phyloP scores from a whole-genome alignment of 306 rosid species.

The Gynostemma pentaphyllum region DNA sequence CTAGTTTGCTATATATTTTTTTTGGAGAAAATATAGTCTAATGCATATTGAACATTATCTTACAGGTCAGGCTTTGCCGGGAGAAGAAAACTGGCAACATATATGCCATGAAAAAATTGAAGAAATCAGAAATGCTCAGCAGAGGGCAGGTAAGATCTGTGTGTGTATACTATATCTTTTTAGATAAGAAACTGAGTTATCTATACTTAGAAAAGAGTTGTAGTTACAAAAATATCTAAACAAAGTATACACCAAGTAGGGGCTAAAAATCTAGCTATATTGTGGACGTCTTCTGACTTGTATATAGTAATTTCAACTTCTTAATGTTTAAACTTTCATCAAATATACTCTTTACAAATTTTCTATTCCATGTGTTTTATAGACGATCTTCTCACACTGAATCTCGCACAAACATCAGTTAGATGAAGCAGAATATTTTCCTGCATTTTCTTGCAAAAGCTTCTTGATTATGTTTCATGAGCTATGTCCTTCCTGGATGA shows the following conservation, averaged over 20 bases:
- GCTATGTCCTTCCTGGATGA: no score
- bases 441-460: not conserved
- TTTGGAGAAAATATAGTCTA: not conserved
- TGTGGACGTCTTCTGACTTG: no score
- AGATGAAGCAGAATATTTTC: not conserved
- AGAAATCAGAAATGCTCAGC: constrained; percentile 59
- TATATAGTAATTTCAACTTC: not conserved
- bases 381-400: not conserved
- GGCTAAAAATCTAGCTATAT: no score
- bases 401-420: not conserved
- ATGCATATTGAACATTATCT: constrained; percentile 4
- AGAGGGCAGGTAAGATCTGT: constrained; percentile 47
- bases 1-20: not conserved
- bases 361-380: not conserved
- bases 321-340: not conserved
- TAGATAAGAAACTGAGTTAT: no score
- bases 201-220: no score
- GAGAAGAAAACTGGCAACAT: constrained; percentile 53
- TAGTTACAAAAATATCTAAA: no score
- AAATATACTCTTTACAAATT: not conserved
- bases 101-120: constrained; percentile 54
- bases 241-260: no score
- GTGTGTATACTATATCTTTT: no score
- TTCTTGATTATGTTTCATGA: no score
- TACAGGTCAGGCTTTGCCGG: constrained; percentile 39